A percentile compares a stretch with the other conserved stretches of the same genome.
Evolutionary conservation across 1,284 basidiomycete species (phyloP).

Genomic region (Ustilago lituana): DNA sequence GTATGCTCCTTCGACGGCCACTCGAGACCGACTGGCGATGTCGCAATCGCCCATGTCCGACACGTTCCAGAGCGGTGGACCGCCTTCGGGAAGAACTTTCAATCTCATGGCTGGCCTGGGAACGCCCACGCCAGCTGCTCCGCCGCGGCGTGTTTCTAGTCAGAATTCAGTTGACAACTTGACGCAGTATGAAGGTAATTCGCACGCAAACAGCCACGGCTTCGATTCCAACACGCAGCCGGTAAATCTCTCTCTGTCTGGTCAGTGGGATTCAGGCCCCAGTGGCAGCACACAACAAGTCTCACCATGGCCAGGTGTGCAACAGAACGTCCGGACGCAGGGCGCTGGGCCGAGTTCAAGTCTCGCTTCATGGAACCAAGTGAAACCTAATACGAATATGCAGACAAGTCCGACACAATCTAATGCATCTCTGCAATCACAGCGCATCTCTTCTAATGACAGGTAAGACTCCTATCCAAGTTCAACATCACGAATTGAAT

Average conservation of each 20-base stretch:
- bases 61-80: conserved; percentile 23
- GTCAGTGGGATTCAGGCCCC: conserved; percentile 1
- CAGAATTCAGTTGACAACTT: background rate
- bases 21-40: conserved; percentile 28
- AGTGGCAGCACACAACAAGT: conserved; percentile 6
- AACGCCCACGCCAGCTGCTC: conserved; percentile 25
- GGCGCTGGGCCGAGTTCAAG: conserved; percentile 6
- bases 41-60: conserved; percentile 43
- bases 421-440: conserved; percentile 1
- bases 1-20: conserved; percentile 21
- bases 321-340: background rate
- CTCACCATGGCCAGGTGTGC: conserved; percentile 7
- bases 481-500: too few relatives aligned
- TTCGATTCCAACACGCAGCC: background rate
- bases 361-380: conserved; percentile 19
- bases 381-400: conserved; percentile 24
- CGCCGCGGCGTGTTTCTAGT: conserved; percentile 12
- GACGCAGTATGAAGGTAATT: background rate
- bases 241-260: background rate
- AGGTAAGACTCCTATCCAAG: conserved; percentile 25
- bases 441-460: conserved; percentile 6
- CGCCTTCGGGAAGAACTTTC: conserved; percentile 22
- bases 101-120: conserved; percentile 40
- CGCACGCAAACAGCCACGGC: background rate
- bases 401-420: conserved; percentile 5